phyloP scores from a whole-genome alignment of 306 rosid species.

The Phaseolus lunatus region DNA sequence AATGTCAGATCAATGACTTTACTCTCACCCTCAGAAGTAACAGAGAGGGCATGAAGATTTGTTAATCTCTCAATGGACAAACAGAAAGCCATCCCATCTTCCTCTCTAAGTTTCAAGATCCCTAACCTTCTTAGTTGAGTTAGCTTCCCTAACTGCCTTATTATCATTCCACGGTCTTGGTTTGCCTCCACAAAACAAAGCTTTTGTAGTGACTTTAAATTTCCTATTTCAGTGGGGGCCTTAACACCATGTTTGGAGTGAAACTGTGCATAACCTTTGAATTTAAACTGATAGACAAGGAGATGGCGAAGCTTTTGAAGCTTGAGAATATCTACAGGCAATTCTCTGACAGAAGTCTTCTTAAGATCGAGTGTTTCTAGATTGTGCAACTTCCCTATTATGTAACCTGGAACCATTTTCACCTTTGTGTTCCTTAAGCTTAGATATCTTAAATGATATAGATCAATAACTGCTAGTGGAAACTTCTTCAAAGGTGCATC shows the following conservation, averaged over 20 bases:
- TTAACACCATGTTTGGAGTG: slow-evolving; percentile 51
- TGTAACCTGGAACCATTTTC: slow-evolving; percentile 47
- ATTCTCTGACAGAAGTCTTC: slow-evolving; percentile 50
- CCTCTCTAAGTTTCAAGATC: slow-evolving; percentile 51
- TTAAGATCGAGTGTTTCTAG: slow-evolving; percentile 62
- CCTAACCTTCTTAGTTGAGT: slow-evolving; percentile 56
- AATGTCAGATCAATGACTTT: slow-evolving; percentile 50
- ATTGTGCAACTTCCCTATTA: slow-evolving; percentile 58
- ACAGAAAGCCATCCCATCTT: slow-evolving; percentile 57
- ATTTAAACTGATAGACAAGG: slow-evolving; percentile 49
- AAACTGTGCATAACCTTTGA: slow-evolving; percentile 46
- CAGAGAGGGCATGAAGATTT: slow-evolving; percentile 49
- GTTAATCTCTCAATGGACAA: slow-evolving; percentile 52
- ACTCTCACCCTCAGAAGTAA: slow-evolving; percentile 50
- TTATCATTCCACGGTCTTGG: slow-evolving; percentile 43
- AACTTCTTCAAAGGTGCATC: slow-evolving; percentile 48
- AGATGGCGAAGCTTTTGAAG: slow-evolving; percentile 59
- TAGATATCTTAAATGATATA: slow-evolving; percentile 53
- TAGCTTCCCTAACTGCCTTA: slow-evolving; percentile 51
- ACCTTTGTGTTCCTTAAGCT: slow-evolving; percentile 59
- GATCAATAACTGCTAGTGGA: slow-evolving; percentile 45
- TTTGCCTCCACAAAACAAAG: slow-evolving; percentile 61
- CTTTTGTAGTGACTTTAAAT: slow-evolving; percentile 55
- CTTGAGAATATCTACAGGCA: slow-evolving; percentile 61
- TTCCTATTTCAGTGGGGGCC: slow-evolving; percentile 47